Percentiles rank a stretch among this genome's conserved stretches.
Conservation (phyloP, 2,329 filamentous ascomycete genomes). For the Didymella lethalis region DNA sequence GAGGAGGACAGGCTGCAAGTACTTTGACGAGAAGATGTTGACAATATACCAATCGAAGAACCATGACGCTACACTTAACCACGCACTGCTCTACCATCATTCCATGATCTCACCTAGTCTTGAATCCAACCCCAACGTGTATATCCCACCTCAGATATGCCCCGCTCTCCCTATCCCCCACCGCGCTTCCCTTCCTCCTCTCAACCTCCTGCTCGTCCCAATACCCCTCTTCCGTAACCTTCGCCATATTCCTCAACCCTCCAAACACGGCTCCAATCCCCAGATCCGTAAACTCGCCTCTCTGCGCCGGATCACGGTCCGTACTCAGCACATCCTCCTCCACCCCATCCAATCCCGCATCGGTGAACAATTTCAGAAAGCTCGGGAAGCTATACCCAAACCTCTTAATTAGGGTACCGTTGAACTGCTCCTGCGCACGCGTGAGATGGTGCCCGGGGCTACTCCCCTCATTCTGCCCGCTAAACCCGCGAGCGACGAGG, state of each 20-base stretch:
- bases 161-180: slow-evolving; percentile 34
- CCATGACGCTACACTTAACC: not conserved
- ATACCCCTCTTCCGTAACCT: slow-evolving; percentile 30
- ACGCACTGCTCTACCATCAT: too few relatives aligned
- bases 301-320: slow-evolving; percentile 34
- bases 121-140: slow-evolving; percentile 39
- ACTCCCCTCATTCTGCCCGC: slow-evolving; percentile 16
- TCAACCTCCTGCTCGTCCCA: slow-evolving; percentile 35
- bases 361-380: slow-evolving; percentile 26
- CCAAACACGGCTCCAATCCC: slow-evolving; percentile 39
- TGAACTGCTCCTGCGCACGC: slow-evolving; percentile 31
- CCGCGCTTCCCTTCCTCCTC: slow-evolving; percentile 25
- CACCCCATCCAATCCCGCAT: slow-evolving; percentile 29
- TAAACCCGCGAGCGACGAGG: slow-evolving; percentile 33
- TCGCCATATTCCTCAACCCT: slow-evolving; percentile 38
- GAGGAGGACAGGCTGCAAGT: not conserved
- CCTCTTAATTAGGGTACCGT: slow-evolving; percentile 28
- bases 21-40: not conserved
- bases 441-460: slow-evolving; percentile 34
- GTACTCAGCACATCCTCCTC: slow-evolving; percentile 41
- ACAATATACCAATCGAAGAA: not conserved
- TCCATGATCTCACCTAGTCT: slow-evolving; percentile 3
- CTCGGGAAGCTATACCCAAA: slow-evolving; percentile 40
- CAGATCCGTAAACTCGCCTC: slow-evolving; percentile 40
- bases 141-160: slow-evolving; percentile 45